Conservation (phyloP, 805 yeast genomes). For the Isabelozyma heimii region DNA sequence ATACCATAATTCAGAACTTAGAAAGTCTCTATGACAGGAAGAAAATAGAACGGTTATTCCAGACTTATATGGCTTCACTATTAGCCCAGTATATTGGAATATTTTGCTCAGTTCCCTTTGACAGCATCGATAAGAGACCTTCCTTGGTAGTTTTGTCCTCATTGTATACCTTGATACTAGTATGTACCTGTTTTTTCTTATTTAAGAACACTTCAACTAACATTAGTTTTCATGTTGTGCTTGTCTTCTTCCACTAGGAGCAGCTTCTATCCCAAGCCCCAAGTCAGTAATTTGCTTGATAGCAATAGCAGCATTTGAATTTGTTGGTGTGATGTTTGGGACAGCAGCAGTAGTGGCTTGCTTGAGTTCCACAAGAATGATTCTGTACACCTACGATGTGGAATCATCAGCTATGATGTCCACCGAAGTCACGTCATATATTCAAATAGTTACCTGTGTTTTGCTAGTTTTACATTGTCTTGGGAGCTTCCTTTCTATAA, state of each 20-base stretch:
- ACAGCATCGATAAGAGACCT: conserved; percentile 31
- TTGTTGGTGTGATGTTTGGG: conserved; percentile 14
- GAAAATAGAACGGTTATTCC: conserved; percentile 8
- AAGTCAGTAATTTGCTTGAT: conserved; percentile 13
- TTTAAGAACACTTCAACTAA: not conserved
- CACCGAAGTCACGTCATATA: conserved; percentile 26
- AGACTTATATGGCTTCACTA: conserved; percentile 18
- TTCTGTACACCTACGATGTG: conserved; percentile 19
- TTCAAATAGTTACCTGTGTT: conserved; percentile 18
- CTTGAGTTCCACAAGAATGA: conserved; percentile 21
- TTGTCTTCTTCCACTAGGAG: conserved; percentile 18
- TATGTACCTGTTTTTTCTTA: conserved; percentile 5
- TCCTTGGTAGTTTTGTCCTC: conserved; percentile 16
- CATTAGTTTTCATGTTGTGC: conserved; percentile 6
- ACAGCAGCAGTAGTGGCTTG: conserved; percentile 15
- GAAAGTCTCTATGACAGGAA: conserved; percentile 13
- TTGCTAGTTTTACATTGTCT: conserved; percentile 13
- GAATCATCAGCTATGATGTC: conserved; percentile 9
- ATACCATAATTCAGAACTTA: conserved; percentile 7
- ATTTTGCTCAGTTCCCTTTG: conserved; percentile 32
- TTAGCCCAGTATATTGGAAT: conserved; percentile 26
- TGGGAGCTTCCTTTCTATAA: conserved; percentile 9
- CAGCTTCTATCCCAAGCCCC: conserved; percentile 14
- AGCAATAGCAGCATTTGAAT: conserved; percentile 16
- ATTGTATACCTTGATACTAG: conserved; percentile 19